Evolutionary conservation across 2,329 filamentous ascomycete genomes (phyloP).

Genomic region (Graphium sp.): DNA sequence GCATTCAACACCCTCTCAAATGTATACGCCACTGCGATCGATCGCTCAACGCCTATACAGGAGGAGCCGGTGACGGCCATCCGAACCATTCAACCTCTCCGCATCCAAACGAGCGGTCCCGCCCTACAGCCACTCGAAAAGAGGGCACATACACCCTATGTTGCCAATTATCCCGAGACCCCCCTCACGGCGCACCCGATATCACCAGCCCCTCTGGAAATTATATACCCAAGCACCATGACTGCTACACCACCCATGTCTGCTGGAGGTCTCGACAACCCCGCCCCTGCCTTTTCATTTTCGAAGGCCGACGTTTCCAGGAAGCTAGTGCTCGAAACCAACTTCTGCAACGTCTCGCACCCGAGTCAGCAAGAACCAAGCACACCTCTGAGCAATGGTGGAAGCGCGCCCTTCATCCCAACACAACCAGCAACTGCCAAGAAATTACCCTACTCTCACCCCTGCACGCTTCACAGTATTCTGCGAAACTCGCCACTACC

Average conservation of each 20-base stretch:
- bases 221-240: constrained; percentile 36
- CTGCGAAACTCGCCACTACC: constrained; percentile 49
- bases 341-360: constrained; percentile 3
- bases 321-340: constrained; percentile 7
- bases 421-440: constrained; percentile 13
- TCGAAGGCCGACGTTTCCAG: constrained; percentile 3
- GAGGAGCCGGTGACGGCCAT: constrained; percentile 31
- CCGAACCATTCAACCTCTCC: constrained; percentile 19
- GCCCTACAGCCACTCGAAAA: constrained; percentile 15
- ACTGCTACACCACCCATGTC: constrained; percentile 42
- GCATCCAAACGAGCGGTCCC: constrained; percentile 3
- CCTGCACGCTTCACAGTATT: constrained; percentile 43
- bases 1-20: constrained; percentile 51
- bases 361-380: constrained; percentile 1
- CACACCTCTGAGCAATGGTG: no score
- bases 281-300: constrained; percentile 4
- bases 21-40: constrained; percentile 45
- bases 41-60: constrained; percentile 33
- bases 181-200: constrained; percentile 31
- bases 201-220: constrained; percentile 27
- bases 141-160: no score
- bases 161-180: constrained; percentile 31
- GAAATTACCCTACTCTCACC: constrained; percentile 44
- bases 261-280: constrained; percentile 27
- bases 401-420: constrained; percentile 4